phyloP scores from a whole-genome alignment of 257 asterid species.

The Capsicum chinense region DNA sequence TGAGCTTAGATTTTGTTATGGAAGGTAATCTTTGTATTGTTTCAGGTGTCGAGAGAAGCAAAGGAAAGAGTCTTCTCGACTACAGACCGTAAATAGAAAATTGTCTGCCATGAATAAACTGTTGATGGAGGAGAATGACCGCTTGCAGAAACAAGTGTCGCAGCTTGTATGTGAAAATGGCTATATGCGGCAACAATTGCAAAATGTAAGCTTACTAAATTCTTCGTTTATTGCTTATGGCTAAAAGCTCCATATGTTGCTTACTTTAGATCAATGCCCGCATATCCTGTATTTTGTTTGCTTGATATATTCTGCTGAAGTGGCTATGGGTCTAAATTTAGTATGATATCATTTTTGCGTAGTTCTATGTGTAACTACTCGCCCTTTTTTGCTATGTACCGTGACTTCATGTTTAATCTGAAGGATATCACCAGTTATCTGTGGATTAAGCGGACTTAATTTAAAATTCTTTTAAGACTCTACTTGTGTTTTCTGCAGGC shows the following conservation, averaged over 20 bases:
- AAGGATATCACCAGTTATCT: background rate
- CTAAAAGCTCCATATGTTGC: background rate
- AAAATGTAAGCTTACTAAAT: conserved; percentile 58
- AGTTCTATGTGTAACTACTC: background rate
- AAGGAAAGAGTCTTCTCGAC: conserved; percentile 77
- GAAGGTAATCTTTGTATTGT: background rate
- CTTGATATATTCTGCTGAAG: background rate
- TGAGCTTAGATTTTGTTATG: background rate
- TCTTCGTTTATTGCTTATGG: conserved; percentile 23
- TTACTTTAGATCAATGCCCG: background rate
- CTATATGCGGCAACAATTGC: conserved; percentile 79
- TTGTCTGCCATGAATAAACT: conserved; percentile 85
- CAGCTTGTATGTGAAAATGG: conserved; percentile 93
- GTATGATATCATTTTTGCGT: background rate
- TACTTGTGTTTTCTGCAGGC: conserved; percentile 47
- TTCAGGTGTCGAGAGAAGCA: conserved; percentile 95
- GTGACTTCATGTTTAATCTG: background rate
- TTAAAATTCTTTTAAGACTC: conserved; percentile 18
- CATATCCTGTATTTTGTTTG: background rate
- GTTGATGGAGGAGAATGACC: conserved; percentile 95
- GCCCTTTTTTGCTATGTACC: background rate
- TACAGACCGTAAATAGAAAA: conserved; percentile 88
- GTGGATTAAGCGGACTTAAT: background rate
- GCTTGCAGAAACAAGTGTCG: conserved; percentile 93
- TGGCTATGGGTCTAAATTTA: background rate